Base-by-base conservation (phyloP, 768 basidiomycete species). In the Naganishia friedmannii region DNA sequence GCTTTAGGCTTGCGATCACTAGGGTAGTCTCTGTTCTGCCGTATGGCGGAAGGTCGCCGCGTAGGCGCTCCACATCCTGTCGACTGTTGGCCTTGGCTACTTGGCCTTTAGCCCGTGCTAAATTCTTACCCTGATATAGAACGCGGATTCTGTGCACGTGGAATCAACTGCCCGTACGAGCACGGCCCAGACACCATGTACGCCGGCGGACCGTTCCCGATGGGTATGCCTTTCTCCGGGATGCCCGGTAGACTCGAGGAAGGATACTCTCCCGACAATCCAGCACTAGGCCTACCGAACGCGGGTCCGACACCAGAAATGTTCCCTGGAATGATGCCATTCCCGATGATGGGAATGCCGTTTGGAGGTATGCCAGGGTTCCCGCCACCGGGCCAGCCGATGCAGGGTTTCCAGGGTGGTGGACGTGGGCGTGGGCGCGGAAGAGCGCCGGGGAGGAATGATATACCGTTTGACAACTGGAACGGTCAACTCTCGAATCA, bases 61-160 rank as follows among this genome's bases (percentile, higher is more conserved):
- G 34, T 37, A 37, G 12, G 34, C 34, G n/a, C n/a, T n/a, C n/a
- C n/a, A n/a, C n/a, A n/a, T n/a, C n/a, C n/a, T n/a, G n/a, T n/a
- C n/a, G n/a, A n/a, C n/a, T n/a, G n/a, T n/a, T n/a, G n/a, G n/a
- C n/a, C n/a, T n/a, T n/a, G n/a, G n/a, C n/a, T n/a, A n/a, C 42
- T 53, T 54, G 32, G 4, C 12, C 34, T 37, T 66, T 51, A 65
- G 53, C 67, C 69, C 67, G 70, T 72, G 72, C 65, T 68, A n/a
- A n/a, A 70, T 45, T 32, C 23, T 10, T 57, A 23, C 55, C 31
- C 68, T 71, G 10, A 60, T 54, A 9, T 74, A 97, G 94, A 94
- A 77, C 88, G 88, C 70, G 94, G 94, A 0, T 96, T 88, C 82
- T 98, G 94, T 75, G 87, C 90, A 48, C 87, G 93, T 37, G 94